Conservation (phyloP, 441 rosid genomes). For the Metrosideros polymorpha region DNA sequence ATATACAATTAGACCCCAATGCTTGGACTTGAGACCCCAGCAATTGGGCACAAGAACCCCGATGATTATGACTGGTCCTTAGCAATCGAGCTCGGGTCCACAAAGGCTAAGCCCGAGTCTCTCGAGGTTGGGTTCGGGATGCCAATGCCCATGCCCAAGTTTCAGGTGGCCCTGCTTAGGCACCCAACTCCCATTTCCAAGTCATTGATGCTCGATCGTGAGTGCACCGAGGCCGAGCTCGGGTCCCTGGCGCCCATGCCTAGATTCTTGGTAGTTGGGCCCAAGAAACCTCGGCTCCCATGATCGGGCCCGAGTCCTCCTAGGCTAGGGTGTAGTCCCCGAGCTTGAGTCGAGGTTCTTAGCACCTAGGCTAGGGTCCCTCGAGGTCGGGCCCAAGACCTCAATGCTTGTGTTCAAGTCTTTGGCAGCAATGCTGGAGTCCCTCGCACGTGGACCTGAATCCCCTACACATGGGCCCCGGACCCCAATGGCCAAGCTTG, state of each 20-base stretch:
- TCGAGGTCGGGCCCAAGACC: neutral
- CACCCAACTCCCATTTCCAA: neutral
- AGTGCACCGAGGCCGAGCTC: neutral
- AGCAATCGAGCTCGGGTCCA: neutral
- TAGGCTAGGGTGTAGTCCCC: neutral
- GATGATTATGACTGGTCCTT: neutral
- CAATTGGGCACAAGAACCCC: neutral
- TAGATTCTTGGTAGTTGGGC: neutral
- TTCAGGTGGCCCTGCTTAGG: neutral
- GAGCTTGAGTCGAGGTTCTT: neutral
- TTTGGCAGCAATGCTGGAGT: too few relatives aligned
- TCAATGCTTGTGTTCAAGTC: neutral
- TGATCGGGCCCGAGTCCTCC: neutral
- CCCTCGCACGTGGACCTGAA: neutral
- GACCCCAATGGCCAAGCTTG: fast-evolving
- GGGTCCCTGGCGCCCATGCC: neutral
- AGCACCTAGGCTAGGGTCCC: neutral
- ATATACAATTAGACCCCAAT: neutral
- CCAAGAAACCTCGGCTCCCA: too few relatives aligned
- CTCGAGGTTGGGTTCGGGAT: neutral
- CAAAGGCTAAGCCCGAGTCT: neutral
- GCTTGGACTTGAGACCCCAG: neutral
- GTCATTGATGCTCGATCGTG: neutral
- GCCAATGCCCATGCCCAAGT: neutral
- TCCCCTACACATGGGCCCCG: neutral